These are phyloP conservation scores for Solanum chiquidenum DNA, from an alignment of 257 asterid species.

Conservation along the genomic window DNA sequence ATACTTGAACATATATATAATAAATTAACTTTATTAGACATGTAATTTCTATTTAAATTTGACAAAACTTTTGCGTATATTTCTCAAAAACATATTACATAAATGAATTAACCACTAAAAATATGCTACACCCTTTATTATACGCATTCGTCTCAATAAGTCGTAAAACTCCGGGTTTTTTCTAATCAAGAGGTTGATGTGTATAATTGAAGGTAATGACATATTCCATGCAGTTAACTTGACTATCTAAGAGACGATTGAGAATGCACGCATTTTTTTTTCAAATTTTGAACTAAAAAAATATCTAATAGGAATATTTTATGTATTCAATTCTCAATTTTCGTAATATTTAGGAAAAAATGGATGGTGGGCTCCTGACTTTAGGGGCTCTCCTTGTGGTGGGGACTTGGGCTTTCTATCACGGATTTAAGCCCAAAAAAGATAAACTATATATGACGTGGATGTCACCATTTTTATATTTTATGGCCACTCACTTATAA, in stretches of 20 bases:
- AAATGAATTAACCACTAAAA: not conserved
- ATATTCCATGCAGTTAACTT: too few relatives aligned
- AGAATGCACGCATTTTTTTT: not conserved
- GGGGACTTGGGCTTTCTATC: not conserved
- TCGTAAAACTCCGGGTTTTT: too few relatives aligned
- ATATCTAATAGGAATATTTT: not conserved
- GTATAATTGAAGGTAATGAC: not conserved
- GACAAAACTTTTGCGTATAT: not conserved
- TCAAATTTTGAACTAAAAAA: too few relatives aligned
- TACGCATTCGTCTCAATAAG: too few relatives aligned
- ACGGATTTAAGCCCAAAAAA: not conserved
- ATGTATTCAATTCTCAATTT: not conserved
- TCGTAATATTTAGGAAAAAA: not conserved
- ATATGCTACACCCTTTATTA: too few relatives aligned
- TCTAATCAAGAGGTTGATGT: not conserved
- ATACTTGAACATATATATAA: not conserved
- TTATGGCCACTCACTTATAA: not conserved
- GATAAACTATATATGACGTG: conserved; percentile 7
- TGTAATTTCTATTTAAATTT: not conserved
- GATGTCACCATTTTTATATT: conserved; percentile 8
- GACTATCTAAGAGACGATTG: too few relatives aligned
- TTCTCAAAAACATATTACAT: not conserved
- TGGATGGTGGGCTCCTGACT: not conserved
- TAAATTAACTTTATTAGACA: not conserved
- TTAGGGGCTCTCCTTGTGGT: not conserved